Base-by-base conservation (phyloP, 1,284 basidiomycete genomes). In the Leccinum brunneo-olivaceum region DNA sequence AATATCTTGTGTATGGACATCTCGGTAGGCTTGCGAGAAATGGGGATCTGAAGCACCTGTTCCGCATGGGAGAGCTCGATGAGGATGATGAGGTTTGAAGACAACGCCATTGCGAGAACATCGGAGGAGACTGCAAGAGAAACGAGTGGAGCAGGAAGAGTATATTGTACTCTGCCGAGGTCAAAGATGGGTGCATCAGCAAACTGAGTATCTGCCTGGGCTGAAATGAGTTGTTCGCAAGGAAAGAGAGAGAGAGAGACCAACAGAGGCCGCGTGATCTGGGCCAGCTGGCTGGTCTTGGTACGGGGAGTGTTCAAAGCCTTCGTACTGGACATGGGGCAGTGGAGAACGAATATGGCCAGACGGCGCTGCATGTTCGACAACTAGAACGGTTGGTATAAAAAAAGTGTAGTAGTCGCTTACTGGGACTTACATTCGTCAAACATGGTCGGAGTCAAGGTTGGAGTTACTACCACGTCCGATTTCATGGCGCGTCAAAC, bases 111-210 rank as follows among this genome's bases (percentile, higher is more conserved):
- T 41, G 81, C 84, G 40, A 97, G 77, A 55, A 89, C 72, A 63
- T 95, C 92, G 39, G 87, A 91, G 48, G 83, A 84, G 44, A 93
- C 86, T 15, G 81, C 83, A 35, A 96, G 77, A 39, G 82, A 79
- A 28, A 88, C 65, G 19, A 97, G 74, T 16, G 84, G 74, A 2
- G 90, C 86, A 15, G 90, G 85, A 27, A 92, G 84, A 2, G 84
- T 79, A 62, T 88, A 93, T 66, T 96, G 93, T 9, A 96, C 91
- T 50, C 82, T 76, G 39, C 83, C 86, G 14, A 94, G 77, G 48
- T 88, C 83, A 67, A 94, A 93, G 51, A 93, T 76, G 9, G 88
- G 84, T 8, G 75, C 66, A 11, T 72, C 65, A 5, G 65, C 56
- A 44, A 66, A 60, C 52, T 67, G 68, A 15, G 65, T 62, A 18